A percentile compares a stretch with the other conserved stretches of the same genome.
phyloP scores from a whole-genome alignment of 2,329 filamentous ascomycete genomes.

The Scytalidium sp. region DNA sequence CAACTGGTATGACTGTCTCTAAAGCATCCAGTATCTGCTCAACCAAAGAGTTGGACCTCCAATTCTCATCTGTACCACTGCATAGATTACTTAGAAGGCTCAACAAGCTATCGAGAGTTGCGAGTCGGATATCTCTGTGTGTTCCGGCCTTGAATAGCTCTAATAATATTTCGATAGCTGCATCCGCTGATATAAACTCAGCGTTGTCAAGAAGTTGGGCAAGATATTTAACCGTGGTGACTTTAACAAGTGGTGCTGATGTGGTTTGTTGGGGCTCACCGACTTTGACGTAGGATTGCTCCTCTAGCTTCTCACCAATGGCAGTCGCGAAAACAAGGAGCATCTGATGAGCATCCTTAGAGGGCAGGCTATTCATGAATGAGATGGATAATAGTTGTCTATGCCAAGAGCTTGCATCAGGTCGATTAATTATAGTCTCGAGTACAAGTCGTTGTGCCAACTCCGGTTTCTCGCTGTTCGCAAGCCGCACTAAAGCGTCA shows the following conservation, averaged over 20 bases:
- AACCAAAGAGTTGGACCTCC: conserved; percentile 10
- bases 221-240: conserved; percentile 40
- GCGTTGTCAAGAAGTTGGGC: conserved; percentile 33
- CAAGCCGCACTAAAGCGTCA: conserved; percentile 19
- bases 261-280: conserved; percentile 4
- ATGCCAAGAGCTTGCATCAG: conserved; percentile 40
- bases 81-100: conserved; percentile 21
- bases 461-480: conserved; percentile 27
- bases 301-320: conserved; percentile 26
- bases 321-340: conserved; percentile 25
- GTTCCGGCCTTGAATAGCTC: conserved; percentile 25
- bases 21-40: conserved; percentile 21
- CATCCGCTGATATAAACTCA: conserved; percentile 27
- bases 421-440: conserved; percentile 26
- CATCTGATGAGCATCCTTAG: conserved; percentile 25
- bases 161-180: conserved; percentile 27
- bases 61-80: conserved; percentile 8
- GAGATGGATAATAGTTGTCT: conserved; percentile 28
- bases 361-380: conserved; percentile 30
- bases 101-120: conserved; percentile 31
- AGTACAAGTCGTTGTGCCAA: conserved; percentile 27
- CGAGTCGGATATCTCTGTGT: conserved; percentile 35
- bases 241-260: conserved; percentile 26
- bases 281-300: conserved; percentile 16
- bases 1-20: conserved; percentile 27